phyloP scores from a whole-genome alignment of 129 eudicot species.

The Cynara cardunculus region DNA sequence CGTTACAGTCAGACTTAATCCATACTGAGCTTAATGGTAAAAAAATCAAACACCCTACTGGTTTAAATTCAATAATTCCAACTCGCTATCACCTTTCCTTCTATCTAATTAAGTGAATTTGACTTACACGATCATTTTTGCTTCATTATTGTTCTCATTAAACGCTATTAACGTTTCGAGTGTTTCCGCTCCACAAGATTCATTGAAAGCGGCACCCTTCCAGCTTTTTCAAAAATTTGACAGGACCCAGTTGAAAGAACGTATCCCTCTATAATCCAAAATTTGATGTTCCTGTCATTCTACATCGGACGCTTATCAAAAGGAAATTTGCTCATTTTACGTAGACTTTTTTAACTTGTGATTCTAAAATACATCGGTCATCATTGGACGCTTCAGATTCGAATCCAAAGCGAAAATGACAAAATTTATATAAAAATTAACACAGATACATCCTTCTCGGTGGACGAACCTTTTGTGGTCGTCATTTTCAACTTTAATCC shows the following conservation, averaged over 20 bases:
- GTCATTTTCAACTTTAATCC: constrained; percentile 16
- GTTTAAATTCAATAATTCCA: background rate
- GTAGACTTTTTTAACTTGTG: background rate
- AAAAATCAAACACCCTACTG: background rate
- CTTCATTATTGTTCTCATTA: background rate
- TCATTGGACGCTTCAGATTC: background rate
- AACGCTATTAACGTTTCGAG: background rate
- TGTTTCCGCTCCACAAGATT: background rate
- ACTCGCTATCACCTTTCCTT: background rate
- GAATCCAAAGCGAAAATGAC: background rate
- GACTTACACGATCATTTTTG: background rate
- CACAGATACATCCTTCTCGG: background rate
- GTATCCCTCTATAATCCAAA: background rate
- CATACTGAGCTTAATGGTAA: background rate
- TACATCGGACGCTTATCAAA: background rate
- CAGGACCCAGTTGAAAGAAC: background rate
- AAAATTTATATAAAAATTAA: background rate
- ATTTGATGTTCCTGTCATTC: background rate
- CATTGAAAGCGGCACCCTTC: background rate
- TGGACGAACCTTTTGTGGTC: constrained; percentile 5
- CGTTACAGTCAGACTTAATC: background rate
- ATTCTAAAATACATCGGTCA: background rate
- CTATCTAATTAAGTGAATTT: background rate
- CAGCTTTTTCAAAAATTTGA: background rate
- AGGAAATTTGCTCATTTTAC: background rate